Percentiles rank a stretch among this genome's conserved stretches.
Conservation (phyloP, 2,329 filamentous ascomycete genomes). For the Whalleya microplaca region DNA sequence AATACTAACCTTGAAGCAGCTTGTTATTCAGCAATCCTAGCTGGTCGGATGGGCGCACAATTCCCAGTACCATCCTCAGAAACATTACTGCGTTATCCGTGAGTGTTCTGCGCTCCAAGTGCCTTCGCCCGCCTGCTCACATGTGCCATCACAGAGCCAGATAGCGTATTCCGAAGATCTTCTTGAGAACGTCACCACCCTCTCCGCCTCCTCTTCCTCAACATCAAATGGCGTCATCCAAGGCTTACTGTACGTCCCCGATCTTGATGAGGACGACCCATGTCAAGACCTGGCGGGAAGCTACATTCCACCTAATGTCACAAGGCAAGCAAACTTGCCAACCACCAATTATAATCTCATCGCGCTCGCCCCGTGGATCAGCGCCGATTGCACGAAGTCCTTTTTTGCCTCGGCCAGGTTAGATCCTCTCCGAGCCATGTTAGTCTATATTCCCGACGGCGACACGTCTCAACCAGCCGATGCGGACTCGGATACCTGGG, state of each 20-base stretch:
- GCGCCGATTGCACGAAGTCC: slow-evolving; percentile 69
- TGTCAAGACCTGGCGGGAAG: slow-evolving; percentile 66
- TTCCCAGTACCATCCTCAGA: slow-evolving; percentile 57
- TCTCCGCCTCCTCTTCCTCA: slow-evolving; percentile 70
- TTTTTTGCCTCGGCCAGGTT: slow-evolving; percentile 67
- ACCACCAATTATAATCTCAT: slow-evolving; percentile 73
- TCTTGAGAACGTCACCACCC: slow-evolving; percentile 69
- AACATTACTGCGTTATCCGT: slow-evolving; percentile 62
- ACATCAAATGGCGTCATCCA: slow-evolving; percentile 64
- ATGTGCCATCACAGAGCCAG: slow-evolving; percentile 38
- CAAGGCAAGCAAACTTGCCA: slow-evolving; percentile 70
- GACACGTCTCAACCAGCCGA: slow-evolving; percentile 66
- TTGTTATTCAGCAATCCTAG: slow-evolving; percentile 64
- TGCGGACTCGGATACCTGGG: slow-evolving; percentile 68
- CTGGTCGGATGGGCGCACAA: slow-evolving; percentile 53
- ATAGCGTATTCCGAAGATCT: slow-evolving; percentile 58
- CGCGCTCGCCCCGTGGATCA: slow-evolving; percentile 87
- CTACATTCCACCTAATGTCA: slow-evolving; percentile 77
- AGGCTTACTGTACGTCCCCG: slow-evolving; percentile 85
- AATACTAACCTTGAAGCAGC: slow-evolving; percentile 39
- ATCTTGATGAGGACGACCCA: slow-evolving; percentile 58
- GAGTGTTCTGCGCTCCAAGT: slow-evolving; percentile 34
- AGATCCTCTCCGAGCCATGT: slow-evolving; percentile 64
- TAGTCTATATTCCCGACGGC: slow-evolving; percentile 65
- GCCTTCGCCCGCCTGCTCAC: slow-evolving; percentile 24